Evolutionary conservation across 768 basidiomycete genomes (phyloP), one percentile per base, ranked within the genome.

Genomic region (Xanthoconium purpureum): DNA sequence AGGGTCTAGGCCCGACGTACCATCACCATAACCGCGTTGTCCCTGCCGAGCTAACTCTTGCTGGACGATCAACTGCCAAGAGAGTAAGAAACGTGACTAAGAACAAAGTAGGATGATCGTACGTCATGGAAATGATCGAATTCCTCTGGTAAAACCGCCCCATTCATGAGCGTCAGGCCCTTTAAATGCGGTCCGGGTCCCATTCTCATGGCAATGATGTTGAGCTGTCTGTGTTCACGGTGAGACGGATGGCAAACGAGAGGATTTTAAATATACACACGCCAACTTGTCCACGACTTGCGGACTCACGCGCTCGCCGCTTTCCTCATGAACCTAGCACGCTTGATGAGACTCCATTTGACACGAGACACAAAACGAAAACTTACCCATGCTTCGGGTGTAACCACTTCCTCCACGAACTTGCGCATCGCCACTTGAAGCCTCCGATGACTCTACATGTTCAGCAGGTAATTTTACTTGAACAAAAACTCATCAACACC

Each of bases 111-210:
- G 29, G 37, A 47, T 5, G 47, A 42, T 58, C 67, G 33, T 57
- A 83, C 83, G 71, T 88, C 87, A 66, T 94, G 91, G 81, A 95
- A 96, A 66, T 89, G 91, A 69, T 95, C 89, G 63, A 89, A 95
- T 70, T 77, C 71, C 13, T 44, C 52, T 3, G 47, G 47, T 32
- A 3, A 13, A 33, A 57, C 45, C n/a, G 12, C 35, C 9, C 56
- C 56, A 10, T 80, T 82, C 79, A 92, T 85, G 13, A 98, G 73
- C 30, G 77, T 82, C 29, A 83, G 77, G 7, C 94, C 93, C 69
- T 91, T 81, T 36, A 95, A 76, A 68, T 95, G 92, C 68, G 88
- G 88, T 36, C 91, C 92, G 0, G 85, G 85, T 15, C 85, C 85
- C 61, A 84, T 69, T 24, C 80, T 74, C 84, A 39, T 50, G 11